phyloP scores from a whole-genome alignment of 257 asterid genomes.

The Asclepias syriaca region DNA sequence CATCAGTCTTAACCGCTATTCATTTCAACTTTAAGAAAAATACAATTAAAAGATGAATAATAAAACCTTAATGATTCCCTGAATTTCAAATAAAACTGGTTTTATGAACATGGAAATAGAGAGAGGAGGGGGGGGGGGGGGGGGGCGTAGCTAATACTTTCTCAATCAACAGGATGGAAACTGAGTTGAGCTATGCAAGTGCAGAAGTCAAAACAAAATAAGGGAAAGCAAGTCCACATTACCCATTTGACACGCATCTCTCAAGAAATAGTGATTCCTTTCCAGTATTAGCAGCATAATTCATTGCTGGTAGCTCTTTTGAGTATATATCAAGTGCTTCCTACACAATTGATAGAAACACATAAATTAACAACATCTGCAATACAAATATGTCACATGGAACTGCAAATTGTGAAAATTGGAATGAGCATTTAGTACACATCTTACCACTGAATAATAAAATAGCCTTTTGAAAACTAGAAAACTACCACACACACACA shows the following conservation, averaged over 20 bases:
- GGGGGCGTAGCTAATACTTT: neutral
- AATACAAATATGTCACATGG: neutral
- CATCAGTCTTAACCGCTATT: constrained; percentile 5
- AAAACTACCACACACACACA: neutral
- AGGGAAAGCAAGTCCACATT: constrained; percentile 8
- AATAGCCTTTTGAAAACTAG: neutral
- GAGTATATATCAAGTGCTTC: constrained; percentile 61
- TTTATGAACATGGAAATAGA: neutral
- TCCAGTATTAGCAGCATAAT: constrained; percentile 90
- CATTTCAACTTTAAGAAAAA: neutral
- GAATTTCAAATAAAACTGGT: neutral
- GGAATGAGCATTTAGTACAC: neutral
- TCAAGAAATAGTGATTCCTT: constrained; percentile 75
- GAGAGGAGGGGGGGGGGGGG: too few relatives aligned
- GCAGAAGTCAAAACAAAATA: constrained; percentile 6
- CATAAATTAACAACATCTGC: constrained; percentile 2
- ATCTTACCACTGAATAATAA: neutral
- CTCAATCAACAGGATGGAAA: neutral
- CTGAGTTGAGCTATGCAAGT: constrained; percentile 3
- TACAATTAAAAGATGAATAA: neutral
- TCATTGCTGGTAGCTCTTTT: constrained; percentile 86
- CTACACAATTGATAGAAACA: constrained; percentile 35
- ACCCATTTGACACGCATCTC: constrained; percentile 88
- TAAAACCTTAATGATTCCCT: neutral
- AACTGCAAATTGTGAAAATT: neutral